These are phyloP conservation scores for Chytridium lagenaria DNA, from an alignment of 371 early-diverging fungal genomes.

Conservation along the genomic window DNA sequence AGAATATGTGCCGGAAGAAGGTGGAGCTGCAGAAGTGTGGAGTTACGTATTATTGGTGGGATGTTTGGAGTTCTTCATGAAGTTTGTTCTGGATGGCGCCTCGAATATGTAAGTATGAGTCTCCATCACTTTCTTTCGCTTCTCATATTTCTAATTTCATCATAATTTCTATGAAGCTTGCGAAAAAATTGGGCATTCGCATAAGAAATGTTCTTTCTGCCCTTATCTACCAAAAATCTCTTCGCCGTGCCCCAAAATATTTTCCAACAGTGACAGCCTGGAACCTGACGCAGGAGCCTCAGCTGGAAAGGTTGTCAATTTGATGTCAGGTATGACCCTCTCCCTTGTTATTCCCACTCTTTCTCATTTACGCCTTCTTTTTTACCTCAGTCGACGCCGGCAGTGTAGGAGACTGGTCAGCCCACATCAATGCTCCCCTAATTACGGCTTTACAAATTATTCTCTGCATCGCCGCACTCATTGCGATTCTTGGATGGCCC, in stretches of 20 bases:
- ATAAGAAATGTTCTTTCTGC: constrained; percentile 43
- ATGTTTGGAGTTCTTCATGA: constrained; percentile 29
- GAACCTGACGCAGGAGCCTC: constrained; percentile 28
- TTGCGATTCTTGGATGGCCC: constrained; percentile 43
- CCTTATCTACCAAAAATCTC: constrained; percentile 45
- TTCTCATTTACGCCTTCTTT: no score
- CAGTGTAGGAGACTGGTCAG: constrained; percentile 25
- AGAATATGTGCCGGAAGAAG: constrained; percentile 26
- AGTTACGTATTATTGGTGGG: constrained; percentile 45
- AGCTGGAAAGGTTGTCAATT: constrained; percentile 44
- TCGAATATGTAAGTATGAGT: neutral
- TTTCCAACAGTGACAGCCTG: neutral
- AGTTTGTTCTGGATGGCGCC: constrained; percentile 39
- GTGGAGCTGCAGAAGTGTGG: constrained; percentile 21
- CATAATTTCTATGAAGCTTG: constrained; percentile 24
- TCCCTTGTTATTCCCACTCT: neutral
- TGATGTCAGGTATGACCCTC: constrained; percentile 50
- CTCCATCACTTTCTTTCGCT: neutral
- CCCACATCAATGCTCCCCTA: constrained; percentile 17
- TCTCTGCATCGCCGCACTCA: constrained; percentile 36
- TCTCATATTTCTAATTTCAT: neutral
- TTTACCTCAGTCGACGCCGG: constrained; percentile 28
- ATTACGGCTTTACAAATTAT: constrained; percentile 35
- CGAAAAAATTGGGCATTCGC: constrained; percentile 36
- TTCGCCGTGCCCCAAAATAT: constrained; percentile 27